Conservation (phyloP, 2,329 filamentous ascomycete species). For the Aspergillus chevalieri region DNA sequence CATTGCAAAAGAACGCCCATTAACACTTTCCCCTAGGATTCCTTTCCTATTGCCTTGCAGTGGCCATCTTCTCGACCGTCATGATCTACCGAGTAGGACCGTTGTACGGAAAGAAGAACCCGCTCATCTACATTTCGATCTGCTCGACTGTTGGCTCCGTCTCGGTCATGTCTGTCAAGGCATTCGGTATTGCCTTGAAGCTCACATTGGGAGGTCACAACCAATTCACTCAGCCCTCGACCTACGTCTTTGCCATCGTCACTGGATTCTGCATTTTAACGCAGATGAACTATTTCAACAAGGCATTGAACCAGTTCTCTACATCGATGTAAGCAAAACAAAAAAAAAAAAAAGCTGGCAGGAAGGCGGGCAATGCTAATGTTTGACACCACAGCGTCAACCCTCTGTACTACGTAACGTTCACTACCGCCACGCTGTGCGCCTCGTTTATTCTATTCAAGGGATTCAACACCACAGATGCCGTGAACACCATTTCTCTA, state of each 20-base stretch:
- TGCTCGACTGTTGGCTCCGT: slow-evolving; percentile 96
- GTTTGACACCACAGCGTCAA: slow-evolving; percentile 61
- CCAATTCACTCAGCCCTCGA: slow-evolving; percentile 90
- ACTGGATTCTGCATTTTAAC: slow-evolving; percentile 90
- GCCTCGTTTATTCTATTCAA: slow-evolving; percentile 94
- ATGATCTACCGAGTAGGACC: slow-evolving; percentile 98
- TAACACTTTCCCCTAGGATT: slow-evolving; percentile 58
- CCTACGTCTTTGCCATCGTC: slow-evolving; percentile 94
- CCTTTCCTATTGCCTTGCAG: slow-evolving; percentile 73
- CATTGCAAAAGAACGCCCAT: slow-evolving; percentile 2
- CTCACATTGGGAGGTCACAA: slow-evolving; percentile 89
- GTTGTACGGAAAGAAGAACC: slow-evolving; percentile 86
- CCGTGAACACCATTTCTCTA: slow-evolving; percentile 85
- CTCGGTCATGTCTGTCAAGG: slow-evolving; percentile 98
- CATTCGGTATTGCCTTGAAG: slow-evolving; percentile 95
- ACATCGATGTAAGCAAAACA: slow-evolving; percentile 79
- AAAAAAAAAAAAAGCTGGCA: slow-evolving; percentile 34
- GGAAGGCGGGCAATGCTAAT: slow-evolving; percentile 3
- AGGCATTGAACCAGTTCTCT: slow-evolving; percentile 91
- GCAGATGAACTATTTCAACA: slow-evolving; percentile 99
- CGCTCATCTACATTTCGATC: slow-evolving; percentile 92
- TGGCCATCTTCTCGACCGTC: slow-evolving; percentile 74
- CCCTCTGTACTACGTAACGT: slow-evolving; percentile 94
- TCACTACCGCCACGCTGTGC: slow-evolving; percentile 87
- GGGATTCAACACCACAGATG: slow-evolving; percentile 90